phyloP scores from a whole-genome alignment of 2,329 filamentous ascomycete species.

The Westerdykella aurantiaca region DNA sequence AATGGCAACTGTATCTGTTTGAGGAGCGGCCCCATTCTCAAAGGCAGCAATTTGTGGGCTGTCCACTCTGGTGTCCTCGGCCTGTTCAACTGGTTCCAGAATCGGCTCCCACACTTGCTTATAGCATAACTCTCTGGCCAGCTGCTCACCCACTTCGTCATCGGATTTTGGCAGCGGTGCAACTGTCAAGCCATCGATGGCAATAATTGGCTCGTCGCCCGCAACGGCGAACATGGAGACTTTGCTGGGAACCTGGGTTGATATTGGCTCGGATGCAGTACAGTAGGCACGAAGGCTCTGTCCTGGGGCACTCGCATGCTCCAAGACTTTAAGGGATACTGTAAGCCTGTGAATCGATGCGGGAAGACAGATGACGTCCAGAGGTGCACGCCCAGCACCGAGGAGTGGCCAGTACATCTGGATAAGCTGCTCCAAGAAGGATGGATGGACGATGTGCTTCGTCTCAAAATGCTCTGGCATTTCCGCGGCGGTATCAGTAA shows the following conservation, averaged over 20 bases:
- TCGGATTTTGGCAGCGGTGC: conserved; percentile 16
- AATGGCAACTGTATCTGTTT: conserved; percentile 9
- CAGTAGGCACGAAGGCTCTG: conserved; percentile 13
- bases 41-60: conserved; percentile 3
- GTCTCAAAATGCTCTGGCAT: conserved; percentile 27
- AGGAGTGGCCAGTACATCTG: conserved; percentile 26
- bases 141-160: conserved; percentile 2
- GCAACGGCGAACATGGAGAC: conserved; percentile 20
- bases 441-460: conserved; percentile 21
- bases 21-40: not conserved
- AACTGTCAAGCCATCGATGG: conserved; percentile 18
- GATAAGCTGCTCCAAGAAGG: conserved; percentile 23
- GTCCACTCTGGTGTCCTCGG: conserved; percentile 3
- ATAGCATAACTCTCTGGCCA: conserved; percentile 22
- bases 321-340: conserved; percentile 11
- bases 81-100: conserved; percentile 3
- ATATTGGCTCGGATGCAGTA: conserved; percentile 4
- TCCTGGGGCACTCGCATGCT: conserved; percentile 2
- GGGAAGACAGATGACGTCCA: conserved; percentile 17
- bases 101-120: conserved; percentile 22
- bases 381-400: conserved; percentile 4
- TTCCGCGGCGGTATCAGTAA: conserved; percentile 15
- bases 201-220: conserved; percentile 12
- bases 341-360: conserved; percentile 19
- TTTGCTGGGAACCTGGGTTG: conserved; percentile 11